phyloP scores from a whole-genome alignment of 2,329 filamentous ascomycete species.

The Monilinia vaccinii-corymbosi region DNA sequence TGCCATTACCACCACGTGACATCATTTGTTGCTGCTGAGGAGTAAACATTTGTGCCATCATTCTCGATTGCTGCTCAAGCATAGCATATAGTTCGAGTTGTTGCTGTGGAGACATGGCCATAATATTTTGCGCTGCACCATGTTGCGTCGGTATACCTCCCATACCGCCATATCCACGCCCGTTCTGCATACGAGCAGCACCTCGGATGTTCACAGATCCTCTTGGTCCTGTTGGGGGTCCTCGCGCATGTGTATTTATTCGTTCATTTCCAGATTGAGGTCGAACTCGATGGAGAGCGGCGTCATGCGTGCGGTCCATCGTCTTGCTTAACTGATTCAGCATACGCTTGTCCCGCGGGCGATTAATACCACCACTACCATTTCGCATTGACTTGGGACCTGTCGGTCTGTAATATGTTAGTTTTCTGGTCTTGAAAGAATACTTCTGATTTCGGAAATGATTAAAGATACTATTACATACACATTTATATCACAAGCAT shows the following conservation, averaged over 20 bases:
- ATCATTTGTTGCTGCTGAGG: conserved; percentile 36
- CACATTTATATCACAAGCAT: conserved; percentile 46
- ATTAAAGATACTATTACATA: conserved; percentile 35
- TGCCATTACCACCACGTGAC: conserved; percentile 33
- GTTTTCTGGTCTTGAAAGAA: conserved; percentile 18
- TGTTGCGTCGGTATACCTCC: conserved; percentile 34
- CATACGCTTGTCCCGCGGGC: conserved; percentile 68
- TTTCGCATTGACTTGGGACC: conserved; percentile 93
- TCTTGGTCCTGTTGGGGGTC: conserved; percentile 63
- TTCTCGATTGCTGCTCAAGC: conserved; percentile 77
- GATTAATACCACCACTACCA: conserved; percentile 36
- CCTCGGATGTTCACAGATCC: conserved; percentile 33
- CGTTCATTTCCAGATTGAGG: conserved; percentile 63
- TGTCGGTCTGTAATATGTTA: conserved; percentile 61
- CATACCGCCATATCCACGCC: conserved; percentile 40
- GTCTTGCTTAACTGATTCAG: conserved; percentile 76
- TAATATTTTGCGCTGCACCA: conserved; percentile 35
- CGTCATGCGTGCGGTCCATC: conserved; percentile 69
- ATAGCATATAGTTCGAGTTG: conserved; percentile 67
- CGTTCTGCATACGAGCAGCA: conserved; percentile 32
- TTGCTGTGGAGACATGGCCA: conserved; percentile 54
- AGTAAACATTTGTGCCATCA: conserved; percentile 63
- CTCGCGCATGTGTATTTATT: conserved; percentile 69
- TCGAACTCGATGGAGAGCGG: conserved; percentile 72
- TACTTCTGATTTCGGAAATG: not conserved